phyloP scores from a whole-genome alignment of 495 filamentous ascomycete genomes.

The Penicillium lividum region DNA sequence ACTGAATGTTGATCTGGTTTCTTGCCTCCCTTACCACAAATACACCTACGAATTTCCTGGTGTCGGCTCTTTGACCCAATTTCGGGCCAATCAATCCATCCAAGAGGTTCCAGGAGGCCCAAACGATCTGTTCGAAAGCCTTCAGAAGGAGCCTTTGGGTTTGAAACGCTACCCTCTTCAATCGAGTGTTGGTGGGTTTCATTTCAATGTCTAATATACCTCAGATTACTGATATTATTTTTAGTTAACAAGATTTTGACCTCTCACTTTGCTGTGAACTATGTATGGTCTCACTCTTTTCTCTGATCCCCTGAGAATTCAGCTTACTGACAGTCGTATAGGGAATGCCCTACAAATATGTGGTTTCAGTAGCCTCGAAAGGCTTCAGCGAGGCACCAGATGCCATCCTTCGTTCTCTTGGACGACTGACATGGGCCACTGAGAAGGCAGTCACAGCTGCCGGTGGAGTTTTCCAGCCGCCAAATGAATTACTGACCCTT shows the following conservation, averaged over 20 bases:
- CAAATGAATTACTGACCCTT: slow-evolving; percentile 74
- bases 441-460: slow-evolving; percentile 35
- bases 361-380: slow-evolving; percentile 64
- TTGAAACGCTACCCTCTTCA: slow-evolving; percentile 56
- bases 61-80: slow-evolving; percentile 63
- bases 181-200: slow-evolving; percentile 40
- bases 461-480: slow-evolving; percentile 25
- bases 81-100: slow-evolving; percentile 54
- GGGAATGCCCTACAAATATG: slow-evolving; percentile 84
- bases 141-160: slow-evolving; percentile 61
- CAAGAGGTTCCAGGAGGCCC: slow-evolving; percentile 56
- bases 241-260: slow-evolving; percentile 54
- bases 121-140: slow-evolving; percentile 59
- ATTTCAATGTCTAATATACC: background rate
- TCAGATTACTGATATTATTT: background rate
- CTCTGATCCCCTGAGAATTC: background rate
- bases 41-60: slow-evolving; percentile 37
- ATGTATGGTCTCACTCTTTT: slow-evolving; percentile 47
- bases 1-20: background rate
- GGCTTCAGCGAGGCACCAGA: slow-evolving; percentile 62
- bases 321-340: slow-evolving; percentile 25
- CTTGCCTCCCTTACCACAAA: slow-evolving; percentile 26
- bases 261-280: slow-evolving; percentile 71
- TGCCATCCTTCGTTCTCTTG: slow-evolving; percentile 56
- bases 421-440: slow-evolving; percentile 68